Evolutionary conservation across 768 basidiomycete species (phyloP), one percentile per base, ranked within the genome.

Genomic region (Leccinellum albellum): DNA sequence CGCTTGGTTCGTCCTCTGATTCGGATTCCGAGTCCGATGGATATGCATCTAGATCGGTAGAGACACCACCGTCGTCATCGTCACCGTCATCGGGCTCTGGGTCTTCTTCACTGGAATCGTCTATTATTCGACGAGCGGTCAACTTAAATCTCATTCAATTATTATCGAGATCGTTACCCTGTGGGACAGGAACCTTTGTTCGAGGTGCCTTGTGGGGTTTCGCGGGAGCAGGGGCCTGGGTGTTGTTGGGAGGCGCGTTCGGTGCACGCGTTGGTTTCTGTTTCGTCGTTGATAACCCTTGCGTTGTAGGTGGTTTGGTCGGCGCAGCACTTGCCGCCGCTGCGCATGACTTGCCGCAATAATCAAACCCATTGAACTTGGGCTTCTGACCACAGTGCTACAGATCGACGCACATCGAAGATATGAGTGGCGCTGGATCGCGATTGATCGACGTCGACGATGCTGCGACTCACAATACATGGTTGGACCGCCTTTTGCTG

Each of bases 331-430:
- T 71, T 5, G 82, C 83, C n/a, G 74, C 62, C 1, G 78, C 72
- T 10, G 84, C 85, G 65, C 86, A 87, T 40, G 78, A 80, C 77
- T 84, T 86, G 46, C 84, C 80, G 57, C 86, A 87, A 66, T 78
- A 87, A 53, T 85, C 80, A 64, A 81, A 82, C 61, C 75, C 76
- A 55, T 74, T 79, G 72, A 78, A 83, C 70, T 84, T 87, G 12
- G 83, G 82, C 60, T 82, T 85, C 71, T 81, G 79, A 61, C 82
- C 79, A 67, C 86, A 87, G 33, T 70, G 33, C 71, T 72, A 47
- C 24, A 60, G 63, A 66, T 68, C 66, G 67, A 53, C 64, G 49
- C 20, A 53, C 67, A 61, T 66, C 59, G 50, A 57, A 56, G 53
- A 60, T 49, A 26, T 68, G 55, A 62, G 53, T 48, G 53, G 26